Evolutionary conservation across 768 basidiomycete species (phyloP).

Genomic region (Mrakia frigida): DNA sequence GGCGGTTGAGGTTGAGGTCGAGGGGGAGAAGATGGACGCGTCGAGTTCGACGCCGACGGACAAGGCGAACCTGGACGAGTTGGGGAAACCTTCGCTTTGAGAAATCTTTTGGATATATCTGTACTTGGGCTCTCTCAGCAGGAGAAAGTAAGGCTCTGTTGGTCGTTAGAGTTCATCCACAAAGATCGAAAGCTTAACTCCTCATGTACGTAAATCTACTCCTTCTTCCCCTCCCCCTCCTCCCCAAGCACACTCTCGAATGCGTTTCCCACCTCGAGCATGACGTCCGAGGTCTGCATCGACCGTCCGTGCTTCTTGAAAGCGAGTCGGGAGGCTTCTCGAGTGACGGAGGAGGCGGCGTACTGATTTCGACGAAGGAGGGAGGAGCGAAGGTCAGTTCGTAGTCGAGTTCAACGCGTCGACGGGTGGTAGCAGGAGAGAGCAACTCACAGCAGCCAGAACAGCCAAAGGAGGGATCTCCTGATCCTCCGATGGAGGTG

Average conservation of each 20-base stretch:
- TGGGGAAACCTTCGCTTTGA: too few species aligned
- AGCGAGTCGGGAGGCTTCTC: constrained; percentile 70
- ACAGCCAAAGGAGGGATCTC: constrained; percentile 35
- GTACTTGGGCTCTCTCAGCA: too few species aligned
- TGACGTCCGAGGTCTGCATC: constrained; percentile 44
- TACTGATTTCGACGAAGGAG: constrained; percentile 40
- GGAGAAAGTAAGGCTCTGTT: too few species aligned
- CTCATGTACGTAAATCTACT: not conserved
- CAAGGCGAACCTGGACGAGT: too few species aligned
- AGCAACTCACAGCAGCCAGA: constrained; percentile 19
- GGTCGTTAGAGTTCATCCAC: too few species aligned
- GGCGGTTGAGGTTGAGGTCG: not conserved
- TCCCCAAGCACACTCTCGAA: constrained; percentile 13
- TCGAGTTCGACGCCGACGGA: not conserved
- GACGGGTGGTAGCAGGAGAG: not conserved
- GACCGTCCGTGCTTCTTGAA: constrained; percentile 71
- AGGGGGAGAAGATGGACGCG: not conserved
- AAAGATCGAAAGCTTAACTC: too few species aligned
- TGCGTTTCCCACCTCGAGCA: constrained; percentile 23
- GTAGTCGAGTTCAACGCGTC: not conserved
- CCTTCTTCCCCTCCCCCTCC: not conserved
- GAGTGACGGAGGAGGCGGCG: constrained; percentile 81
- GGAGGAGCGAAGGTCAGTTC: too few species aligned
- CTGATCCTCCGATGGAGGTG: constrained; percentile 39
- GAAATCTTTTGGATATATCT: too few species aligned